Evolutionary conservation across 305 asterid species (phyloP).

Genomic region (Rubia tinctorum): DNA sequence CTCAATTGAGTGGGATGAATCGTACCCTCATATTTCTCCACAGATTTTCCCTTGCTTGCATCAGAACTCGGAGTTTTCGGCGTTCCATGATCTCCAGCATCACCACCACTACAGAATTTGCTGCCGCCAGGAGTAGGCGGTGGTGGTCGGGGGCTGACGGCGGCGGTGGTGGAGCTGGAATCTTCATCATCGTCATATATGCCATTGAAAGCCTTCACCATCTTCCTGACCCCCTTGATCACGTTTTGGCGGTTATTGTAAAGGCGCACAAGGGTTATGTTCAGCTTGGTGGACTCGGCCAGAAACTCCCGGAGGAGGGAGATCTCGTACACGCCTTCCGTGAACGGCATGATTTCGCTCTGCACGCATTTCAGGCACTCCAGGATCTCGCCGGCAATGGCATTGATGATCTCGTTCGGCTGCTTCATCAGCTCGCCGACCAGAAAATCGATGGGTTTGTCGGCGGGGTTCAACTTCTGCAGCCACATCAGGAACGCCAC

Average conservation of each 20-base stretch:
- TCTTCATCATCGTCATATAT: not conserved
- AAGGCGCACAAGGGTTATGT: not conserved
- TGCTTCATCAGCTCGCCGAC: not conserved
- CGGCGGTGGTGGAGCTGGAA: not conserved
- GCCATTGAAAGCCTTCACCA: not conserved
- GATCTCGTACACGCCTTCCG: not conserved
- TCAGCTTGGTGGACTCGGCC: not conserved
- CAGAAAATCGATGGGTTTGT: not conserved
- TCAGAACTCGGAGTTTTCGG: not conserved
- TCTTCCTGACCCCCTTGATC: not conserved
- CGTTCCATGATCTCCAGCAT: not conserved
- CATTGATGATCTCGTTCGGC: not conserved
- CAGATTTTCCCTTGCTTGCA: not conserved
- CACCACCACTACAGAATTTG: not conserved
- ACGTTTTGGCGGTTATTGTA: not conserved
- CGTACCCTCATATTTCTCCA: not conserved
- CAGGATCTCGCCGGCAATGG: not conserved
- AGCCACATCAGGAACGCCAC: slow-evolving; percentile 7
- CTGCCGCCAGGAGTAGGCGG: not conserved
- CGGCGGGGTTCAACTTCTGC: not conserved
- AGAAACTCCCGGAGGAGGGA: not conserved
- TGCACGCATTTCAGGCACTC: not conserved
- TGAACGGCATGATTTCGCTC: not conserved
- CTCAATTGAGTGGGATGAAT: not conserved
- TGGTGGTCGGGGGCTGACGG: not conserved